Evolutionary conservation across 139 green algal genomes (phyloP).

Genomic region (Chlorella sp.): DNA sequence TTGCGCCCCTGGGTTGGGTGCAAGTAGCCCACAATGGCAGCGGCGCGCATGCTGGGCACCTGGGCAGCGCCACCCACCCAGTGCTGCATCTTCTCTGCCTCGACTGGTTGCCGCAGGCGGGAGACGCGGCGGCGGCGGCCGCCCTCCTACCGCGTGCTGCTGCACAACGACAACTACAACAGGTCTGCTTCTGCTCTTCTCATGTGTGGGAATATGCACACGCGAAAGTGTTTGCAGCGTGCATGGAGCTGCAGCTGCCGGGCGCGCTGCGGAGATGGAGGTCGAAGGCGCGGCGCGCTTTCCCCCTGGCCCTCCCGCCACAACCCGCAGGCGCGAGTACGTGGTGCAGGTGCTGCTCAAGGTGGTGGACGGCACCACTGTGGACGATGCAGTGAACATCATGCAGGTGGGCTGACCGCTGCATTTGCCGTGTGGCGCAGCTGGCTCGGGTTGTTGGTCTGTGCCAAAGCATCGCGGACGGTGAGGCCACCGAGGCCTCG

Average conservation of each 20-base stretch:
- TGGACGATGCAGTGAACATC: conserved; percentile 89
- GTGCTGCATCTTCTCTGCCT: no score
- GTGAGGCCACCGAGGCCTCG: no score
- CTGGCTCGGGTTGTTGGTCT: no score
- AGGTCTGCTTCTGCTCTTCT: conserved; percentile 10
- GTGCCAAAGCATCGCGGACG: no score
- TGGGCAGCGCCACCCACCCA: no score
- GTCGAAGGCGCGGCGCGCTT: neutral
- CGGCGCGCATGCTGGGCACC: no score
- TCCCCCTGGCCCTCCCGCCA: neutral
- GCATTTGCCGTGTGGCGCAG: no score
- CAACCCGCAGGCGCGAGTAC: conserved; percentile 74
- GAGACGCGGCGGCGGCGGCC: conserved; percentile 44
- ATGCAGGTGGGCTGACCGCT: conserved; percentile 87
- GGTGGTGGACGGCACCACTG: conserved; percentile 75
- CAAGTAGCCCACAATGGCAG: no score
- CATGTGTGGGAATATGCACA: neutral
- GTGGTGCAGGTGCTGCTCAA: conserved; percentile 94
- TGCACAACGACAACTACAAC: conserved; percentile 96
- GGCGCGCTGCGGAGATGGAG: neutral
- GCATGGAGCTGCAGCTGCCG: neutral
- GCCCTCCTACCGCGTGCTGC: conserved; percentile 84
- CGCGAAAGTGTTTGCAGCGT: neutral
- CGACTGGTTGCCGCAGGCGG: neutral
- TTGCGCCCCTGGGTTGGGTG: no score